These are phyloP conservation scores for Trametes cubensis DNA, from an alignment of 768 basidiomycete genomes.

Conservation along the genomic window DNA sequence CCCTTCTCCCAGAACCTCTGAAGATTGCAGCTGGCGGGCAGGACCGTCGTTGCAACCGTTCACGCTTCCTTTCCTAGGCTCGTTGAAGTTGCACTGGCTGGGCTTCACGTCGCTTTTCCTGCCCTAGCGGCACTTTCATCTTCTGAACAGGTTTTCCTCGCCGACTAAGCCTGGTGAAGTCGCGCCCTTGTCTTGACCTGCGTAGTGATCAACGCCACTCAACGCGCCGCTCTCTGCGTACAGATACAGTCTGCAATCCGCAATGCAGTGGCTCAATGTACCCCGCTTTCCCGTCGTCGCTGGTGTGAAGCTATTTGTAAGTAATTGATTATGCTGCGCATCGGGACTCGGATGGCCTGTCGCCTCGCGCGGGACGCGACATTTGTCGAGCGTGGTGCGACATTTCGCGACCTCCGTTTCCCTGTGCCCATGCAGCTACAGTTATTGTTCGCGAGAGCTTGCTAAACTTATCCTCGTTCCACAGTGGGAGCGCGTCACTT, in stretches of 20 bases:
- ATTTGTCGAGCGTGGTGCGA: not conserved
- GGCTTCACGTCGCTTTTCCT: conserved; percentile 28
- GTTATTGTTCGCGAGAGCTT: not conserved
- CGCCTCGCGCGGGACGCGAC: no score
- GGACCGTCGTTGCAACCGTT: conserved; percentile 36
- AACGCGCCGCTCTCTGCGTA: not conserved
- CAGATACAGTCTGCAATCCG: not conserved
- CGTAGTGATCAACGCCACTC: conserved; percentile 7
- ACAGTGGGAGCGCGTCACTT: conserved; percentile 72
- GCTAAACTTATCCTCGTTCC: not conserved
- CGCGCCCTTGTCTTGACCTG: not conserved
- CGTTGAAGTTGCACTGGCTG: conserved; percentile 32
- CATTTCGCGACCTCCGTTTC: not conserved
- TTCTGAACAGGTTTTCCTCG: conserved; percentile 25
- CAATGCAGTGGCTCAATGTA: conserved; percentile 13
- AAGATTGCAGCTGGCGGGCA: conserved; percentile 35
- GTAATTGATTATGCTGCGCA: conserved; percentile 3
- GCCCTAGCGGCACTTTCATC: conserved; percentile 49
- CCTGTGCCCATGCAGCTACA: not conserved
- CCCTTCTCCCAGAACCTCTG: conserved; percentile 26
- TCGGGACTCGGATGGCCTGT: not conserved
- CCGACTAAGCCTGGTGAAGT: conserved; percentile 13
- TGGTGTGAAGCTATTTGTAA: conserved; percentile 26
- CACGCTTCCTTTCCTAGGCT: conserved; percentile 13
- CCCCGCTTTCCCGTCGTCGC: conserved; percentile 16